A percentile compares a stretch with the other conserved stretches of the same genome.
These are phyloP conservation scores for Pseudogymnoascus sp. DNA, from an alignment of 2,329 filamentous ascomycete genomes.

Conservation along the genomic window DNA sequence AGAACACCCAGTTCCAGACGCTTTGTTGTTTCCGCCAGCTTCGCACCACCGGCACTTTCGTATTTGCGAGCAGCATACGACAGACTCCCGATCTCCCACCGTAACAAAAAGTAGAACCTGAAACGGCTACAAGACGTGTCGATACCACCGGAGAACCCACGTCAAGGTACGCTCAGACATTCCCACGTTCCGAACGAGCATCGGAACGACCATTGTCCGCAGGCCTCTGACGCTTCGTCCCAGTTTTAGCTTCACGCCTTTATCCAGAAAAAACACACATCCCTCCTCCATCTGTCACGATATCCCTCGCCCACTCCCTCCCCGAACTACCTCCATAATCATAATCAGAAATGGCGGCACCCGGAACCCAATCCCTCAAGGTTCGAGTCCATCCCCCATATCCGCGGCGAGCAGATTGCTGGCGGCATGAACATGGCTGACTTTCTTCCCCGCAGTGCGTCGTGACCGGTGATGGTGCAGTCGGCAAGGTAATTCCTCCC, in stretches of 20 bases:
- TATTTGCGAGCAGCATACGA: background rate
- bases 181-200: background rate
- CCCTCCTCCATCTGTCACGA: background rate
- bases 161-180: background rate
- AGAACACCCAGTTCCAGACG: background rate
- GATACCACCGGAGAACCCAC: background rate
- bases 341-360: conserved; percentile 59
- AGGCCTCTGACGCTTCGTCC: background rate
- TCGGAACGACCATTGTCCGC: background rate
- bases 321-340: background rate
- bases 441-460: conserved; percentile 60
- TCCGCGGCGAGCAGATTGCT: conserved; percentile 10
- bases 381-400: conserved; percentile 38
- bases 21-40: background rate
- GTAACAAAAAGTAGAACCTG: conserved; percentile 1
- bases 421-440: conserved; percentile 12
- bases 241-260: background rate
- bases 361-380: conserved; percentile 83
- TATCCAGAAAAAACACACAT: background rate
- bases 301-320: background rate
- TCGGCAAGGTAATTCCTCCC: conserved; percentile 71
- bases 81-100: background rate
- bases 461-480: conserved; percentile 97
- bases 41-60: background rate
- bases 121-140: background rate